These are phyloP conservation scores for Arthrobotrys megalospora DNA, from an alignment of 2,329 filamentous ascomycete genomes.

Conservation along the genomic window DNA sequence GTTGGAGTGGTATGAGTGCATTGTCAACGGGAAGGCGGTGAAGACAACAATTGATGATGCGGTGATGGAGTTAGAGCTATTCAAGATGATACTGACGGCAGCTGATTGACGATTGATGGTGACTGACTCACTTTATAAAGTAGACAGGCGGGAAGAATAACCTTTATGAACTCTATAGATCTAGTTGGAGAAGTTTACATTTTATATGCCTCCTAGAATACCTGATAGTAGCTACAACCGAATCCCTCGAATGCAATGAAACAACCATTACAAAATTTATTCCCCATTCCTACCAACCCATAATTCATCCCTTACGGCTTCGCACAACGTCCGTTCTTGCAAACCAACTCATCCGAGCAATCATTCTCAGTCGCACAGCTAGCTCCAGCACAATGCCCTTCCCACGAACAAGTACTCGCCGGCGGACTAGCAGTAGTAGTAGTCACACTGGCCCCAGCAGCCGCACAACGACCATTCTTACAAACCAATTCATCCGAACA, in stretches of 20 bases:
- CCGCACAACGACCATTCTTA: constrained; percentile 25
- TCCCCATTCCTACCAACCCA: too few relatives aligned
- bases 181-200: too few relatives aligned
- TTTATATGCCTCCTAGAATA: too few relatives aligned
- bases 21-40: constrained; percentile 64
- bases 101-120: not conserved
- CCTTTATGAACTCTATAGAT: too few relatives aligned
- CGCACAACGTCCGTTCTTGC: constrained; percentile 30
- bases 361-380: constrained; percentile 19
- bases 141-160: too few relatives aligned
- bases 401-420: constrained; percentile 26
- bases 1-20: constrained; percentile 65
- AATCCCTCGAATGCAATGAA: too few relatives aligned
- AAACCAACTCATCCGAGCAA: constrained; percentile 30
- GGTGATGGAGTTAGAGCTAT: constrained; percentile 63
- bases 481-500: constrained; percentile 35
- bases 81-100: constrained; percentile 62
- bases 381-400: constrained; percentile 32
- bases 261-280: too few relatives aligned
- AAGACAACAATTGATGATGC: constrained; percentile 66
- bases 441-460: too few relatives aligned
- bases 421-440: not conserved
- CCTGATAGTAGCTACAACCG: too few relatives aligned
- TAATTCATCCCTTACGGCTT: not conserved
- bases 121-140: too few relatives aligned